Evolutionary conservation across 768 basidiomycete genomes (phyloP), one percentile per base, ranked within the genome.

Genomic region (Suillus subalutaceus): DNA sequence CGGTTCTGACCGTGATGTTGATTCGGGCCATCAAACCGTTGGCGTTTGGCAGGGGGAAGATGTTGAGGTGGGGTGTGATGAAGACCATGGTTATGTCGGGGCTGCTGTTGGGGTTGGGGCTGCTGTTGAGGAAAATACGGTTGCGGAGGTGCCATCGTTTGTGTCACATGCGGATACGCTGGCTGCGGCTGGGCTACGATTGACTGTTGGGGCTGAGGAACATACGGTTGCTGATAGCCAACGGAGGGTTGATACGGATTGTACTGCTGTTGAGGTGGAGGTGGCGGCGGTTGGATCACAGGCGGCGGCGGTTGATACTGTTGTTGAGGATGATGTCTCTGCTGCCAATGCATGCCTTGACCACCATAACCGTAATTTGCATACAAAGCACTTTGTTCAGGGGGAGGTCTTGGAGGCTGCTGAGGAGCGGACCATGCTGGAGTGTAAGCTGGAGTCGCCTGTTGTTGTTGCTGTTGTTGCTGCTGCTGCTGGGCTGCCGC

Each of bases 311-410:
- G 85, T 60, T 82, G 82, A 64, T 74, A 74, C 66, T 83, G 83
- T 53, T 83, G 81, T 57, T 81, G 85, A 46, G 82, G 85, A 60
- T 88, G 89, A 52, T 90, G 90, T 71, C 90, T 88, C 64, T 86
- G 84, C 67, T 88, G 89, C 85, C 88, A 88, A 72, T 84, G 80
- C 66, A 81, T 74, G 67, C 78, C 81, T 70, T 91, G 89, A 58
- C 87, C 84, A 3, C 93, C 92, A 75, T 97, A 96, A 40, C 94
- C 94, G 73, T 96, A 96, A 74, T 95, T 95, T 1, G 93, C 93
- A 73, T 96, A 96, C 26, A 96, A 79, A 32, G 91, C 89, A 73
- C 89, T 91, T 73, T 94, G 93, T 70, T 94, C 91, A 16, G 90
- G 82, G 40, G 91, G 82, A 40, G 90, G 90, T 59, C 89, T 82